Evolutionary conservation across 495 filamentous ascomycete genomes (phyloP).

Genomic region (Elasticomyces elasticus): DNA sequence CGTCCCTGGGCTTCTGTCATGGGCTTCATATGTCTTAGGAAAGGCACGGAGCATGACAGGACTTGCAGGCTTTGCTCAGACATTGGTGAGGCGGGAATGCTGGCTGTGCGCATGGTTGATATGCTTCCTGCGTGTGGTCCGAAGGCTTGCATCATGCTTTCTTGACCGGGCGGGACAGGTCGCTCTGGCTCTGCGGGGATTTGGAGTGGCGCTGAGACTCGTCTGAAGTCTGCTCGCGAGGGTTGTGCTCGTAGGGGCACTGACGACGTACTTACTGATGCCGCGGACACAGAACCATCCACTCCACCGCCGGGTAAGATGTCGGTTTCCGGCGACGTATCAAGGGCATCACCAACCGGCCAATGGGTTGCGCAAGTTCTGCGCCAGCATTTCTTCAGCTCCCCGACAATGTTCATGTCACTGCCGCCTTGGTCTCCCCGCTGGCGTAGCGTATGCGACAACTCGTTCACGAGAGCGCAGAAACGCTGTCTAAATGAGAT

Average conservation of each 20-base stretch:
- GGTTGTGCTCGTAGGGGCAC: conserved; percentile 10
- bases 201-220: conserved; percentile 8
- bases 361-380: conserved; percentile 81
- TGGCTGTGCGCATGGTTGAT: conserved; percentile 9
- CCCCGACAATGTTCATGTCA: conserved; percentile 81
- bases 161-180: not conserved
- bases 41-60: conserved; percentile 75
- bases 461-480: conserved; percentile 68
- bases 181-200: conserved; percentile 1
- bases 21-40: conserved; percentile 36
- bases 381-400: conserved; percentile 96
- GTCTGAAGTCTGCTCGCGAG: conserved; percentile 10
- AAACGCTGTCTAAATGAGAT: conserved; percentile 69
- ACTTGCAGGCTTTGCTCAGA: conserved; percentile 56
- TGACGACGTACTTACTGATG: not conserved
- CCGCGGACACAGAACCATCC: not conserved
- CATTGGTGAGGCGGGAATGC: conserved; percentile 24
- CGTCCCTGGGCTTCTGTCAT: conserved; percentile 38
- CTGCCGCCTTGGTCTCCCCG: conserved; percentile 52
- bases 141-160: not conserved
- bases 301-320: conserved; percentile 53
- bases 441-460: conserved; percentile 52
- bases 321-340: conserved; percentile 50
- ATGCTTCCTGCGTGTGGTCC: not conserved
- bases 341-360: conserved; percentile 44